Percentiles rank a stretch among this genome's conserved stretches.
These are phyloP conservation scores for Salix arbutifolia DNA, from an alignment of 345 rosid species.

Conservation along the genomic window DNA sequence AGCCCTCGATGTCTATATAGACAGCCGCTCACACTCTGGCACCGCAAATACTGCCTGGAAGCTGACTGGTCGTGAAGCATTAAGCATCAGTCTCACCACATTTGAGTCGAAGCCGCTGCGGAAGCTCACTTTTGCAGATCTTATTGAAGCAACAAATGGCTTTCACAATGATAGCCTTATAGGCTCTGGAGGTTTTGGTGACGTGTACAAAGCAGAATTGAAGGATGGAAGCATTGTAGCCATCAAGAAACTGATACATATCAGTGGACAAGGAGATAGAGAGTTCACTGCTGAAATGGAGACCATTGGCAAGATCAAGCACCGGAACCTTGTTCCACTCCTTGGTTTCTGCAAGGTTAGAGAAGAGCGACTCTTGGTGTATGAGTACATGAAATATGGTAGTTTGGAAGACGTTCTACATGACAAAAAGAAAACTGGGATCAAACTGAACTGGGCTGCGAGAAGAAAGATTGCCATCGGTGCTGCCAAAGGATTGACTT, in stretches of 20 bases:
- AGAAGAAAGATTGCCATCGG: constrained; percentile 86
- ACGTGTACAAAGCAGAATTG: constrained; percentile 82
- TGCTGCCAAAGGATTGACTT: constrained; percentile 84
- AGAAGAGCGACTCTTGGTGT: constrained; percentile 88
- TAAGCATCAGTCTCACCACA: constrained; percentile 77
- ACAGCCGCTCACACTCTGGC: constrained; percentile 63
- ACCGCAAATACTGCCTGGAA: constrained; percentile 68
- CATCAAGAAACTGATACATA: constrained; percentile 83
- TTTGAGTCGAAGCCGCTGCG: constrained; percentile 70
- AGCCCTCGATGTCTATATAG: constrained; percentile 51
- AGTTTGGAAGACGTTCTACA: constrained; percentile 93
- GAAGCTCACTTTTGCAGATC: constrained; percentile 87
- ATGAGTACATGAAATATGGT: constrained; percentile 91
- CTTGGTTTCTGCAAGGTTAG: constrained; percentile 88
- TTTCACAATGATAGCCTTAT: constrained; percentile 79
- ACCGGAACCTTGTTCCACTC: constrained; percentile 84
- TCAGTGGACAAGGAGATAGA: constrained; percentile 95
- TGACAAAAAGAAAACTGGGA: constrained; percentile 56
- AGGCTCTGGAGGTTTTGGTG: constrained; percentile 97
- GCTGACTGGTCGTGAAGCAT: constrained; percentile 64
- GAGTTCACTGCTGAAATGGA: constrained; percentile 98
- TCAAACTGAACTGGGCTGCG: constrained; percentile 72
- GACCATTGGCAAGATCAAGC: constrained; percentile 94
- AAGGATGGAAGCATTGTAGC: constrained; percentile 89
- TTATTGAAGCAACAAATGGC: constrained; percentile 85